Conservation (phyloP, 1,139 yeast genomes). For the Hanseniaspora sp. region DNA sequence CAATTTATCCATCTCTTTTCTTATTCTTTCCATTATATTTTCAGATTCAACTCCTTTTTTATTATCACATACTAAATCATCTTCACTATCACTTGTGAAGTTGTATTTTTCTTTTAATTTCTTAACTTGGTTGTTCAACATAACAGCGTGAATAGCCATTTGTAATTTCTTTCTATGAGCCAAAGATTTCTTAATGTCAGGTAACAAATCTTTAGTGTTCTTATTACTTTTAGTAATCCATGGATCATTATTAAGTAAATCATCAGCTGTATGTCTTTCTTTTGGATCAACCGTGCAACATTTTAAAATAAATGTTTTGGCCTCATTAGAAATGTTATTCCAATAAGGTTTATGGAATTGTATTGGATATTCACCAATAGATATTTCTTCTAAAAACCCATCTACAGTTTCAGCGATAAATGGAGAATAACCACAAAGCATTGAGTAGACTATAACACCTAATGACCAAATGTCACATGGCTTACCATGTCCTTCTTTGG, state of each 20-base stretch:
- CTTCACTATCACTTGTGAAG: slow-evolving; percentile 33
- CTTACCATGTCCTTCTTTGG: slow-evolving; percentile 72
- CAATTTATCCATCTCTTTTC: slow-evolving; percentile 10
- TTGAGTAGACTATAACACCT: slow-evolving; percentile 82
- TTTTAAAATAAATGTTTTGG: slow-evolving; percentile 57
- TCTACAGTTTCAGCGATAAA: slow-evolving; percentile 73
- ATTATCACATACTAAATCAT: slow-evolving; percentile 33
- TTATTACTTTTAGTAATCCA: slow-evolving; percentile 51
- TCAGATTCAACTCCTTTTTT: slow-evolving; percentile 37
- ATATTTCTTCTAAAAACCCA: slow-evolving; percentile 73
- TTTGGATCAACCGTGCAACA: slow-evolving; percentile 58
- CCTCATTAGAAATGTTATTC: slow-evolving; percentile 64
- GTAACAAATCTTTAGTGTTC: slow-evolving; percentile 54
- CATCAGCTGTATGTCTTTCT: slow-evolving; percentile 54
- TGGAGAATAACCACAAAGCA: slow-evolving; percentile 87
- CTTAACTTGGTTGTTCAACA: slow-evolving; percentile 60
- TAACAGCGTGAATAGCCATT: slow-evolving; percentile 75
- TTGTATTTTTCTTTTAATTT: slow-evolving; percentile 44
- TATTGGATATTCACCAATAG: slow-evolving; percentile 49
- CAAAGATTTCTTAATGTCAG: slow-evolving; percentile 60
- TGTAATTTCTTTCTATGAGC: slow-evolving; percentile 76
- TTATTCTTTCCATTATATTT: slow-evolving; percentile 16
- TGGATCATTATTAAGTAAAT: slow-evolving; percentile 46
- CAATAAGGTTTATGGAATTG: slow-evolving; percentile 82
- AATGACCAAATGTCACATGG: slow-evolving; percentile 90